Evolutionary conservation across 2,329 filamentous ascomycete species (phyloP).

Genomic region (Exophiala spinifera): DNA sequence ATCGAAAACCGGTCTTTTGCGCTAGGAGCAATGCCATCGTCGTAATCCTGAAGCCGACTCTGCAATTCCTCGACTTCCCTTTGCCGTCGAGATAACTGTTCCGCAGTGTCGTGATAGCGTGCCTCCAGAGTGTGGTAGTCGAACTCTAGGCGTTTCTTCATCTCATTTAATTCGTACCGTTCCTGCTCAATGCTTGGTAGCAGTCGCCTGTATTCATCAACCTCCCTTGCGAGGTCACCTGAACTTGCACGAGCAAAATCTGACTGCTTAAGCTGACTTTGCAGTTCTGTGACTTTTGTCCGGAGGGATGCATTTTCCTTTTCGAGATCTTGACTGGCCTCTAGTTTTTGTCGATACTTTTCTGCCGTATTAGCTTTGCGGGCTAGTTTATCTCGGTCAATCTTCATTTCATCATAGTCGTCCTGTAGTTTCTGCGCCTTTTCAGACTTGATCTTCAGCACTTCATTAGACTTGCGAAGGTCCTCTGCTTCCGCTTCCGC

Average conservation of each 20-base stretch:
- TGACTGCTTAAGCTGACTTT: conserved; percentile 46
- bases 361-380: conserved; percentile 49
- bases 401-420: conserved; percentile 49
- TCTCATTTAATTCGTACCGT: conserved; percentile 45
- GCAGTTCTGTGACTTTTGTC: conserved; percentile 45
- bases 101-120: conserved; percentile 42
- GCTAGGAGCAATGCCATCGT: conserved; percentile 20
- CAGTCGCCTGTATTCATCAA: conserved; percentile 41
- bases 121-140: conserved; percentile 48
- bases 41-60: conserved; percentile 24
- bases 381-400: conserved; percentile 45
- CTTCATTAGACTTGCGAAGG: conserved; percentile 44
- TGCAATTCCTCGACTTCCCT: conserved; percentile 30
- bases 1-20: conserved; percentile 6
- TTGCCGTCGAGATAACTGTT: conserved; percentile 35
- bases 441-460: conserved; percentile 44
- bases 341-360: conserved; percentile 50
- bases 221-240: conserved; percentile 29
- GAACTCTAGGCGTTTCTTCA: conserved; percentile 49
- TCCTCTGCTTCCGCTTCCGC: conserved; percentile 44
- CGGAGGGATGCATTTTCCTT: conserved; percentile 48
- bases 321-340: conserved; percentile 48
- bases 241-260: conserved; percentile 37
- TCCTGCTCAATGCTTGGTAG: conserved; percentile 49
- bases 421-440: conserved; percentile 45